Conservation (phyloP, 2,329 filamentous ascomycete genomes). For the Cercospora beticola region DNA sequence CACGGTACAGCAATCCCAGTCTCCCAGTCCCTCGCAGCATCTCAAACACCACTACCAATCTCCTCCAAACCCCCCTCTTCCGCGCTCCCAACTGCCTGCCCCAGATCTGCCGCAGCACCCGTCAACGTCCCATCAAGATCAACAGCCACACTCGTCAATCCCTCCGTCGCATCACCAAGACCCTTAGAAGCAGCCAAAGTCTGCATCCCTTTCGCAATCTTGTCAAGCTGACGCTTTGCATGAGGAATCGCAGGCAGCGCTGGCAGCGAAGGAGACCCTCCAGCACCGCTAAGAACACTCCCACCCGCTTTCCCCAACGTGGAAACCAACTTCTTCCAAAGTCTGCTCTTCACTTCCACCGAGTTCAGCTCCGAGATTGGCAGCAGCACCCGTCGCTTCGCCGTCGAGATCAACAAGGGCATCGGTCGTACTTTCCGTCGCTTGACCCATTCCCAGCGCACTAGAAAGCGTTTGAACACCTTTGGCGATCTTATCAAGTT, state of each 20-base stretch:
- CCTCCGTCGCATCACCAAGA: slow-evolving; percentile 11
- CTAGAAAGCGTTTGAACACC: slow-evolving; percentile 18
- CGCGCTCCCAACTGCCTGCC: slow-evolving; percentile 18
- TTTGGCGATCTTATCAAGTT: slow-evolving; percentile 31
- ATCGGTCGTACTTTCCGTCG: slow-evolving; percentile 9
- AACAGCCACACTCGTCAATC: slow-evolving; percentile 12
- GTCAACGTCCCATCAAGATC: slow-evolving; percentile 24
- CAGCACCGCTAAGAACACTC: background rate
- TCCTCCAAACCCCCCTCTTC: slow-evolving; percentile 25
- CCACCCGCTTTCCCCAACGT: background rate
- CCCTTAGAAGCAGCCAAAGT: slow-evolving; percentile 19
- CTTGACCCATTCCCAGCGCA: slow-evolving; percentile 15
- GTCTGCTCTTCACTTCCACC: slow-evolving; percentile 21
- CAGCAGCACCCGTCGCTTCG: slow-evolving; percentile 18
- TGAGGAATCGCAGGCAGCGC: background rate
- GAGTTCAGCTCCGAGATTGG: slow-evolving; percentile 24
- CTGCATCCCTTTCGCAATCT: slow-evolving; percentile 29
- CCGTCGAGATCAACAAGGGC: slow-evolving; percentile 22
- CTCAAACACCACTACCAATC: slow-evolving; percentile 7
- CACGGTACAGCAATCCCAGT: background rate
- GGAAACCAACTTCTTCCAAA: slow-evolving; percentile 20
- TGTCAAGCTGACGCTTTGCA: slow-evolving; percentile 25
- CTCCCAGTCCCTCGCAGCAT: background rate
- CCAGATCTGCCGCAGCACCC: slow-evolving; percentile 20
- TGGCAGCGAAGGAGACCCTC: background rate